A percentile compares a stretch with the other conserved stretches of the same genome.
Evolutionary conservation across 176 grass and related monocot species (phyloP).

Genomic region (Hordeum marinum): DNA sequence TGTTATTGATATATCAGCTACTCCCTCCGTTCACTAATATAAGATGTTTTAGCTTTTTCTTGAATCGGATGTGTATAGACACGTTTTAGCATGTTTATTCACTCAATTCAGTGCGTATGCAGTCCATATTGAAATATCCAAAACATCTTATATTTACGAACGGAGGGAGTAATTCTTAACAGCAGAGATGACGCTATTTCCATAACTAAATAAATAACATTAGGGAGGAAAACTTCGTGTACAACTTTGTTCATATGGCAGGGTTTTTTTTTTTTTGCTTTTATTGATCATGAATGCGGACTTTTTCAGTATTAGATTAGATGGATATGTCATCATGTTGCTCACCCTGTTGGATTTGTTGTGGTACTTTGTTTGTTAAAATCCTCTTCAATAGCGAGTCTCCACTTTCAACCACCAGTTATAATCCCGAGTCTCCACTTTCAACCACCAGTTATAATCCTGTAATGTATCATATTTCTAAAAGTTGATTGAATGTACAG

Average conservation of each 20-base stretch:
- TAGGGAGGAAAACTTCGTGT: not conserved
- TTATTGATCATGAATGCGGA: not conserved
- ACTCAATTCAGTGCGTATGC: too few relatives aligned
- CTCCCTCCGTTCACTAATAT: too few relatives aligned
- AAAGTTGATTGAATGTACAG: not conserved
- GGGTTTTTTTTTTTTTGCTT: not conserved
- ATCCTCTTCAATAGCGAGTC: not conserved
- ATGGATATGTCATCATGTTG: not conserved
- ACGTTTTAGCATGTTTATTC: too few relatives aligned
- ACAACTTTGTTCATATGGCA: not conserved
- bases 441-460: not conserved
- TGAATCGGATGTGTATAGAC: too few relatives aligned
- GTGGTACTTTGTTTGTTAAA: not conserved
- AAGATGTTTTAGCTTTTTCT: too few relatives aligned
- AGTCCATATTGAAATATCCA: too few relatives aligned
- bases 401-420: not conserved
- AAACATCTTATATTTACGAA: too few relatives aligned
- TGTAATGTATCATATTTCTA: not conserved
- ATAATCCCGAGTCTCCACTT: not conserved
- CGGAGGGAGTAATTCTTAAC: not conserved
- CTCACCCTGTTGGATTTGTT: not conserved
- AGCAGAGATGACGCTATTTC: not conserved
- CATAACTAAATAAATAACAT: not conserved
- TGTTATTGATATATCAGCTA: not conserved
- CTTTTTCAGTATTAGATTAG: not conserved